Conservation (phyloP, 2,329 filamentous ascomycete species). For the Calcarisporium arbuscula region DNA sequence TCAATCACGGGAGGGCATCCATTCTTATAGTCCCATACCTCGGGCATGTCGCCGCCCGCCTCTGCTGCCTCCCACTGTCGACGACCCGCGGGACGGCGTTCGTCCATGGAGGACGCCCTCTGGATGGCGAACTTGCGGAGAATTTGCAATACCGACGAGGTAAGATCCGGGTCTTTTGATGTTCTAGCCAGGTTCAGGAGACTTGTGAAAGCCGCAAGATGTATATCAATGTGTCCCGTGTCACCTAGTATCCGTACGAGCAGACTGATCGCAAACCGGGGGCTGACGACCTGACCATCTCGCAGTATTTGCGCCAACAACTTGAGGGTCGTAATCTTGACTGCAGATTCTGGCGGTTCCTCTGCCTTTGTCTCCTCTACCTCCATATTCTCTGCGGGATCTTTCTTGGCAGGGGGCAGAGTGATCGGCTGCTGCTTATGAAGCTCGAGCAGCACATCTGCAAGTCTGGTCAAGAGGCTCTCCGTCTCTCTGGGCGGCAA, state of each 20-base stretch:
- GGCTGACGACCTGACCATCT: conserved; percentile 19
- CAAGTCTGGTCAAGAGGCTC: conserved; percentile 21
- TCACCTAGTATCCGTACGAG: conserved; percentile 21
- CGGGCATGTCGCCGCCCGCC: neutral
- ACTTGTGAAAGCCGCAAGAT: conserved; percentile 20
- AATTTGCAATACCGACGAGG: neutral
- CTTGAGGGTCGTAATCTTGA: conserved; percentile 31
- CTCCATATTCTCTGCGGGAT: too few species aligned
- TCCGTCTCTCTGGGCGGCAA: conserved; percentile 19
- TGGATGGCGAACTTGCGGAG: neutral
- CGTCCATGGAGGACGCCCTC: conserved; percentile 5
- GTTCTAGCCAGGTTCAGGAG: conserved; percentile 18
- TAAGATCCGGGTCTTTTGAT: conserved; percentile 5
- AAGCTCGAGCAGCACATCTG: conserved; percentile 7
- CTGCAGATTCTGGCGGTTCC: conserved; percentile 9
- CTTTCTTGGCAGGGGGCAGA: too few species aligned
- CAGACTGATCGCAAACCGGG: conserved; percentile 18
- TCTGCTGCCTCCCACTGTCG: conserved; percentile 3
- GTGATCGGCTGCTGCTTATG: neutral
- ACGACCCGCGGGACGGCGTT: neutral
- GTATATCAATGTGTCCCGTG: conserved; percentile 25
- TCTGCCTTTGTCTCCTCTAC: too few species aligned
- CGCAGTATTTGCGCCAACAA: conserved; percentile 29
- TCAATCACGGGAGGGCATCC: neutral
- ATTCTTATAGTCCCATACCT: neutral